Evolutionary conservation across 1,284 basidiomycete species (phyloP), one percentile per base, ranked within the genome.

Genomic region (Butyriboletus regius): DNA sequence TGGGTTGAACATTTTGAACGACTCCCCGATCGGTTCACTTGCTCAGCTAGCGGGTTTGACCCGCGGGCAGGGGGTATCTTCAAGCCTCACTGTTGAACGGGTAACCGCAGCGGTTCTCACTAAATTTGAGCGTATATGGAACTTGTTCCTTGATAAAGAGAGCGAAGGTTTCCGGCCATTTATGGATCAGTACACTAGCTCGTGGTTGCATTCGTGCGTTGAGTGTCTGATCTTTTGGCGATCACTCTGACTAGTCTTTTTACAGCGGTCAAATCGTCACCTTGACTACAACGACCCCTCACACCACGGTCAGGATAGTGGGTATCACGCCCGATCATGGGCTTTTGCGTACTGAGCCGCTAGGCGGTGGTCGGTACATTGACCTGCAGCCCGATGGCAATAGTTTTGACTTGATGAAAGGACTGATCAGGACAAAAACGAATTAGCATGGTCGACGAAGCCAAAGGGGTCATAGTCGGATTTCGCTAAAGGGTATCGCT

Each of bases 311-410:
- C 20, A 81, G 88, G 28, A 91, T 98, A 54, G 73, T 83, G 1
- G 88, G 91, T 5, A 91, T 99, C 62, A 94, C 93, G 0, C 73
- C 80, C 4, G 90, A 97, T 55, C 77, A 91, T 60, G 95, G 95
- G 0, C 73, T 96, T 32, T 70, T 98, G 50, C 82, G 91, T 46
- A 95, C 93, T 3, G 69, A 90, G 10, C 84, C 85, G 1, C 76
- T 83, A 54, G 65, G 49, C 3, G 61, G 64, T 40, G 66, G 63
- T 17, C 59, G 40, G 24, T 83, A 74, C 59, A 77, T 87, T 38
- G 79, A 81, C 60, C 63, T 84, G 20, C 95, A 97, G 68, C 96
- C 95, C 3, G 93, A 98, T 62, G 92, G 94, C 28, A 99, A 99
- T 67, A 91, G 89, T 62, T 98, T 98, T 62, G 95, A 98, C 68